Base-by-base conservation (phyloP, 208 protist species). In the Porcisia hertigi region DNA sequence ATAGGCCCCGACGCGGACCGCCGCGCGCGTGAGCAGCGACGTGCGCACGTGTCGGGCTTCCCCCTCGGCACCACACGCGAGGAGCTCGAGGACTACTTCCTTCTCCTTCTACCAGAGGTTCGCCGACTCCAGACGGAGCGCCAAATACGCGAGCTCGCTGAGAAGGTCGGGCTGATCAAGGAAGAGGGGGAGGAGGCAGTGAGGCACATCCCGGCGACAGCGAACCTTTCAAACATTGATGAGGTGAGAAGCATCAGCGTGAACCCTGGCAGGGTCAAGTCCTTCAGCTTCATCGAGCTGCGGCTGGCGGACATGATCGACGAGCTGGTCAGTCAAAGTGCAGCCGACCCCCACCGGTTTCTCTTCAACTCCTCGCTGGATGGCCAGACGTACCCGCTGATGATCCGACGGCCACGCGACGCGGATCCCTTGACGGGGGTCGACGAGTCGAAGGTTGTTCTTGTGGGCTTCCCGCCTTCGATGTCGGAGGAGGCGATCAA, bases 231-330 rank as follows among this genome's bases (percentile, higher is more conserved):
- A 20, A 86, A 88, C 74, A 82, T 96, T 20, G 93, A 97, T 63
- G 65, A 77, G 25, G 70, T 97, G 14, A 73, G 75, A 49, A 86
- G 91, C 60, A n/a, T 97, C 43, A 76, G 69, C 23, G 62, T 95
- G 41, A 90, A 84, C 39, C 73, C 69, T 20, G 85, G 87, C 20
- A 90, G 91, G 66, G 79, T 80, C 8, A 92, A 92, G 59, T 76
- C 86, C n/a, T 97, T 94, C 84, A 90, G 84, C 36, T 97, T 97
- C 76, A 85, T 97, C 25, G 90, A 97, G 79, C 69, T 95, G 47
- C 88, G 76, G n/a, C 71, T 92, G 36, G 90, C 88, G 8, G 93
- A 97, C 79, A 85, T 97, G 66, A 82, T 96, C 47, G 91, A 91
- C 45, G 91, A 94, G 77, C 77, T 97, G 64, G 80, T 97, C 16